These are phyloP conservation scores for sorghum (Sorghum bicolor) DNA, from an alignment of 176 grass and related monocot genomes.

Conservation along the genomic window DNA sequence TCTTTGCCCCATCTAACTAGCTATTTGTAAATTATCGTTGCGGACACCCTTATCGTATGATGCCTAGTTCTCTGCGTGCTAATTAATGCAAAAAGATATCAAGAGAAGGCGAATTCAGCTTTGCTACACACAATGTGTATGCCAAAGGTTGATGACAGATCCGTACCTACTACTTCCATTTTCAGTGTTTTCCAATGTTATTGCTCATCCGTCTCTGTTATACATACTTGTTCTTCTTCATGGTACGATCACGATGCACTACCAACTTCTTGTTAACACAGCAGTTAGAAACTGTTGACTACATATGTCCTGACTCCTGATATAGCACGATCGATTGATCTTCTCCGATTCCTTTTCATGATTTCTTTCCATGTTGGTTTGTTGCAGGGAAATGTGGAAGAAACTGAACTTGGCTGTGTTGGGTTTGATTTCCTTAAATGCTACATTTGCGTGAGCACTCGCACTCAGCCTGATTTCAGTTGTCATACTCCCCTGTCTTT, in stretches of 20 bases:
- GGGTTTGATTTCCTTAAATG: slow-evolving; percentile 22
- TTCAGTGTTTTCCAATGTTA: not conserved
- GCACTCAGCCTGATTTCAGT: not conserved
- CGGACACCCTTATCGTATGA: not conserved
- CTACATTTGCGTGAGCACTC: slow-evolving; percentile 27
- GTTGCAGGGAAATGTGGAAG: slow-evolving; percentile 17
- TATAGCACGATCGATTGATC: not conserved
- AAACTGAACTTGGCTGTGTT: slow-evolving; percentile 8
- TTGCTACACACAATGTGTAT: no score
- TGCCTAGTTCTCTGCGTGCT: no score
- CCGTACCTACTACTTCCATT: no score
- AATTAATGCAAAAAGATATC: not conserved
- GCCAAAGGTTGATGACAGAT: no score
- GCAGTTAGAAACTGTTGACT: not conserved
- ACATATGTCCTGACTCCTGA: not conserved
- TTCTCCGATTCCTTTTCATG: not conserved
- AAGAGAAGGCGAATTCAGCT: not conserved
- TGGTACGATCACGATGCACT: not conserved
- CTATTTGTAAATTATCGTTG: no score
- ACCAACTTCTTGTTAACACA: not conserved
- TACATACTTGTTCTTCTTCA: not conserved
- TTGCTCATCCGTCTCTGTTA: not conserved
- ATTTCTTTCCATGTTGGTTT: not conserved
- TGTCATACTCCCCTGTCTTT: not conserved
- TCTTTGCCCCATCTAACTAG: no score